These are phyloP conservation scores for Phyllosticta citribraziliensis DNA, from an alignment of 2,329 filamentous ascomycete genomes.

Conservation along the genomic window DNA sequence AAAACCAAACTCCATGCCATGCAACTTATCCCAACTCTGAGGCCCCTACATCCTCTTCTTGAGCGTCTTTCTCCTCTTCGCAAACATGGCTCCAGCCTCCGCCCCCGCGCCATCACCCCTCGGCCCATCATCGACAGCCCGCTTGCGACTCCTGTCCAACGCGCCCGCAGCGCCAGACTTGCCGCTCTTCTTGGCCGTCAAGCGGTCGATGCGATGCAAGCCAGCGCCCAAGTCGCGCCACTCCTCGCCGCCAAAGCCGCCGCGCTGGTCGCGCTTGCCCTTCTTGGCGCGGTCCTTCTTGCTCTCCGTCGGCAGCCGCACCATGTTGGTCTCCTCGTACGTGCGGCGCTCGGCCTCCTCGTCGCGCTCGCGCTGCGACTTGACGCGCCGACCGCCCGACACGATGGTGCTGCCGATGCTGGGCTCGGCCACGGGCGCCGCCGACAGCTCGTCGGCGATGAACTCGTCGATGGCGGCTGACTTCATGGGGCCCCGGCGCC, in stretches of 20 bases:
- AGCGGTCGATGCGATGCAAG: conserved; percentile 71
- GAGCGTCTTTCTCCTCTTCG: conserved; percentile 54
- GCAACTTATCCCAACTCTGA: background rate
- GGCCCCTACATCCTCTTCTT: conserved; percentile 26
- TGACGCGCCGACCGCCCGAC: conserved; percentile 66
- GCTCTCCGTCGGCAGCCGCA: conserved; percentile 71
- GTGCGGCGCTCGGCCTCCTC: conserved; percentile 68
- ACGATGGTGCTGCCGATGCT: conserved; percentile 88
- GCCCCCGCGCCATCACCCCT: conserved; percentile 53
- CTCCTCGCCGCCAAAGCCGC: conserved; percentile 77
- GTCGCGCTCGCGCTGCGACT: conserved; percentile 65
- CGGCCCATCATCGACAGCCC: conserved; percentile 62
- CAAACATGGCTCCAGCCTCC: conserved; percentile 64
- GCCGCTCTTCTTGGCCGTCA: conserved; percentile 59
- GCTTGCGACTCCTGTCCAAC: conserved; percentile 77
- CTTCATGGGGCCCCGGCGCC: conserved; percentile 53
- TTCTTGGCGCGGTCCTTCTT: conserved; percentile 76
- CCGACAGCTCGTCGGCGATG: conserved; percentile 71
- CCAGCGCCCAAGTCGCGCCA: conserved; percentile 80
- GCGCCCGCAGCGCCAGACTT: conserved; percentile 38
- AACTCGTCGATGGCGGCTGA: conserved; percentile 90
- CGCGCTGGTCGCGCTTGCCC: conserved; percentile 31
- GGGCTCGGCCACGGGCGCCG: conserved; percentile 71
- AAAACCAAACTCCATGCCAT: background rate
- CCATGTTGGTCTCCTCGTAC: conserved; percentile 91